phyloP scores from a whole-genome alignment of 257 asterid species.

The Solanum microdontum region DNA sequence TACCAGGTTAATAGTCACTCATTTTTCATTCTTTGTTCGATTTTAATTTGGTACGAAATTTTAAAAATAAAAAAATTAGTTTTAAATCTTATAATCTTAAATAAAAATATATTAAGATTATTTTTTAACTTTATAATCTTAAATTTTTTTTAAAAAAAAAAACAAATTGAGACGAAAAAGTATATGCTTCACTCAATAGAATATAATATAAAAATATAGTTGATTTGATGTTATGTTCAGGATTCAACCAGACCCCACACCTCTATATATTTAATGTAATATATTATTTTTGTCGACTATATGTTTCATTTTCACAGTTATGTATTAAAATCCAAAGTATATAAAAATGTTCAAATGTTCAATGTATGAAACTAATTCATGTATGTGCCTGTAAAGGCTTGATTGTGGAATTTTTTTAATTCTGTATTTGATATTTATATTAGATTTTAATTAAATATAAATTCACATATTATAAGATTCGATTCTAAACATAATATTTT shows the following conservation, averaged over 20 bases:
- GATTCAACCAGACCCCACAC: not conserved
- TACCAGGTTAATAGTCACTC: not conserved
- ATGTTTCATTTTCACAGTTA: not conserved
- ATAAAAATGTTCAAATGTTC: not conserved
- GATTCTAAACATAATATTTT: not conserved
- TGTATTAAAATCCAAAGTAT: not conserved
- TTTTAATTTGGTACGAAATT: no score
- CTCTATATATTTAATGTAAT: not conserved
- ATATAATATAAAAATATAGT: not conserved
- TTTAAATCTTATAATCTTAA: no score
- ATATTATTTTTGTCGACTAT: not conserved
- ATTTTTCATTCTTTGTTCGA: no score
- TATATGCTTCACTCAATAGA: not conserved
- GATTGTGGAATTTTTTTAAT: not conserved
- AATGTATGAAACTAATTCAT: not conserved
- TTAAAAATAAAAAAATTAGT: no score
- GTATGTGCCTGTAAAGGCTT: not conserved
- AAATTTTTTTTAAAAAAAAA: no score
- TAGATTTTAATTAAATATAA: not conserved
- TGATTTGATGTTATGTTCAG: not conserved
- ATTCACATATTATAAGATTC: rapidly evolving
- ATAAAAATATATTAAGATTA: no score
- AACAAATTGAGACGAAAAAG: no score
- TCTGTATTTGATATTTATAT: not conserved
- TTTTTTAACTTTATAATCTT: no score